Evolutionary conservation across 2,329 filamentous ascomycete species (phyloP).

Genomic region (Hypoxylon sp.): DNA sequence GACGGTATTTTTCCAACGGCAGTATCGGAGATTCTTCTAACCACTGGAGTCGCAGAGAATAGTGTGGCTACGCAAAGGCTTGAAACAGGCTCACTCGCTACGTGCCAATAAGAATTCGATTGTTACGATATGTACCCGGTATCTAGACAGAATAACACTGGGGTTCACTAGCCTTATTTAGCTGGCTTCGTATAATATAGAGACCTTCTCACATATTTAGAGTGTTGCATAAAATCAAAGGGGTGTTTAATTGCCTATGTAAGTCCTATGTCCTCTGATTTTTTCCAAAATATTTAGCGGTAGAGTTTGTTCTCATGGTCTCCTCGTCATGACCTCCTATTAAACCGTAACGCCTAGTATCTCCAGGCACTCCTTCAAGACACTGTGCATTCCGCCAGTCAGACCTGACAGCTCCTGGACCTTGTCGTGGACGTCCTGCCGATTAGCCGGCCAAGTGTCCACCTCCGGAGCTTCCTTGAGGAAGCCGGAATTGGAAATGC

Average conservation of each 20-base stretch:
- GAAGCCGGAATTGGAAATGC: not conserved
- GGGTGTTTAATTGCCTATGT: not conserved
- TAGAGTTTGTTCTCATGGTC: not conserved
- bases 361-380: not conserved
- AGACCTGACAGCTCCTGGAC: not conserved
- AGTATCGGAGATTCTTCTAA: no score
- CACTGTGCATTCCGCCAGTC: not conserved
- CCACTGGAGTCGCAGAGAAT: no score
- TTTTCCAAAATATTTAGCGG: not conserved
- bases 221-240: not conserved
- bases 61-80: no score
- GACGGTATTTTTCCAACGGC: no score
- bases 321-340: not conserved
- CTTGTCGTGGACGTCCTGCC: not conserved
- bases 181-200: no score
- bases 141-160: no score
- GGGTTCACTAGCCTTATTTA: no score
- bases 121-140: no score
- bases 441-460: not conserved
- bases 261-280: not conserved
- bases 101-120: no score
- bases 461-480: not conserved
- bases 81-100: no score
- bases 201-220: not conserved
- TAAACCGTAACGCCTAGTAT: not conserved